Percentiles rank a stretch among this genome's conserved stretches.
phyloP scores from a whole-genome alignment of 371 early-diverging fungal species.

The Mucor ambiguus region DNA sequence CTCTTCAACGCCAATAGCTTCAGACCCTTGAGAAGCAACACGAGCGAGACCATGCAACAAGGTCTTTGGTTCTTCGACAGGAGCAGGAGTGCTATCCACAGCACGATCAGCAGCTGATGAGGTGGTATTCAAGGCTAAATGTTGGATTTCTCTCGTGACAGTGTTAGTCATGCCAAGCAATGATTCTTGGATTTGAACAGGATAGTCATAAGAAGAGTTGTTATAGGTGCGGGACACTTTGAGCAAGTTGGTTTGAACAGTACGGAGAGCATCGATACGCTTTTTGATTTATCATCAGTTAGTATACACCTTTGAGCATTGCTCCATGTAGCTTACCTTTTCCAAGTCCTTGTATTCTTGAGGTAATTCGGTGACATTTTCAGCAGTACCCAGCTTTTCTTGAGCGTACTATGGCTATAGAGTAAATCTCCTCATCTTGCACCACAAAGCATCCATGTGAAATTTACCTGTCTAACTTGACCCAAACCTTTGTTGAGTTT shows the following conservation, averaged over 20 bases:
- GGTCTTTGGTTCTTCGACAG: slow-evolving; percentile 55
- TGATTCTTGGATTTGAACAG: slow-evolving; percentile 72
- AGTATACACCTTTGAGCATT: not conserved
- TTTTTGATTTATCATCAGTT: slow-evolving; percentile 5
- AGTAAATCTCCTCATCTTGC: not conserved
- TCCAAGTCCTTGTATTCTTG: slow-evolving; percentile 85
- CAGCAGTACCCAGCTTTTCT: slow-evolving; percentile 80
- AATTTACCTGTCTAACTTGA: slow-evolving; percentile 79
- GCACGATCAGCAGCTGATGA: slow-evolving; percentile 55
- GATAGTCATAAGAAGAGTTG: slow-evolving; percentile 73
- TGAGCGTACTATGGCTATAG: slow-evolving; percentile 67
- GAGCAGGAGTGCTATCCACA: not conserved
- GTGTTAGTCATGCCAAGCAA: slow-evolving; percentile 64
- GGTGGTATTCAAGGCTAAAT: slow-evolving; percentile 54
- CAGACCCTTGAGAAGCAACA: slow-evolving; percentile 55
- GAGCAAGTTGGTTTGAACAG: slow-evolving; percentile 64
- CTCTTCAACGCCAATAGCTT: slow-evolving; percentile 72
- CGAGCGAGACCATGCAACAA: slow-evolving; percentile 75
- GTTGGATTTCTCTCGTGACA: slow-evolving; percentile 64
- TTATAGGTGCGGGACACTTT: slow-evolving; percentile 74
- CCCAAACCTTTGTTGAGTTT: slow-evolving; percentile 73
- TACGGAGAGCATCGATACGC: slow-evolving; percentile 70
- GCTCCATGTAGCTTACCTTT: slow-evolving; percentile 46
- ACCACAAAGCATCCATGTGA: not conserved
- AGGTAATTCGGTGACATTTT: slow-evolving; percentile 87